Evolutionary conservation across 164 flowering plant species (phyloP).

Genomic region (Nymphaea thermarum): DNA sequence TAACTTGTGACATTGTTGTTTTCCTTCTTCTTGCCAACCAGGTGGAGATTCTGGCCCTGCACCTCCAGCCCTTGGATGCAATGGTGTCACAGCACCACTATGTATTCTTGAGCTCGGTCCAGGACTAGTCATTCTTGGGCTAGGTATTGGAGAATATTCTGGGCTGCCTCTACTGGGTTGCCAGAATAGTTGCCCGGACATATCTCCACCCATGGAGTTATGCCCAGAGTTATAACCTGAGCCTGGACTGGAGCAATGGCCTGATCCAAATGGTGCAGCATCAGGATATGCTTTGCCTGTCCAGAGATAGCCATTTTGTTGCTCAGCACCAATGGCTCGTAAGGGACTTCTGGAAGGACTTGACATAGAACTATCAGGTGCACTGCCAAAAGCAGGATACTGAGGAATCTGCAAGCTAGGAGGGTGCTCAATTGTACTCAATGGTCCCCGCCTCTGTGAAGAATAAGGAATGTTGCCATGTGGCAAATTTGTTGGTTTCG

Average conservation of each 20-base stretch:
- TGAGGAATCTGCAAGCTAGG: slow-evolving; percentile 53
- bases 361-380: slow-evolving; percentile 94
- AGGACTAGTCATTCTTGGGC: slow-evolving; percentile 48
- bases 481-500: slow-evolving; percentile 29
- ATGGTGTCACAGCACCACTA: slow-evolving; percentile 79
- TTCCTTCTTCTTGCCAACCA: slow-evolving; percentile 69
- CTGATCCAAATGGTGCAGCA: slow-evolving; percentile 56
- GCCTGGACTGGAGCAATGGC: slow-evolving; percentile 88
- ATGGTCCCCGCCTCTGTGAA: slow-evolving; percentile 46
- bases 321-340: slow-evolving; percentile 53
- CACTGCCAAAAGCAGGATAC: slow-evolving; percentile 52
- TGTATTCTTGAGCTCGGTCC: slow-evolving; percentile 70
- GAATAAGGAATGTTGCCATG: slow-evolving; percentile 25
- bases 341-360: slow-evolving; percentile 94
- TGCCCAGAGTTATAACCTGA: slow-evolving; percentile 76
- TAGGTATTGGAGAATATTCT: slow-evolving; percentile 45
- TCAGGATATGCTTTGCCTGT: slow-evolving; percentile 50
- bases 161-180: slow-evolving; percentile 41
- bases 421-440: slow-evolving; percentile 24
- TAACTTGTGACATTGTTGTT: slow-evolving; percentile 69
- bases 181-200: slow-evolving; percentile 29
- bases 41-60: slow-evolving; percentile 35
- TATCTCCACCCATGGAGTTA: slow-evolving; percentile 38
- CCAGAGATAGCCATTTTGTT: slow-evolving; percentile 43
- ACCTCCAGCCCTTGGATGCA: slow-evolving; percentile 78